Conservation (phyloP, 140 eudicot genomes). For the Senecio squalidus region DNA sequence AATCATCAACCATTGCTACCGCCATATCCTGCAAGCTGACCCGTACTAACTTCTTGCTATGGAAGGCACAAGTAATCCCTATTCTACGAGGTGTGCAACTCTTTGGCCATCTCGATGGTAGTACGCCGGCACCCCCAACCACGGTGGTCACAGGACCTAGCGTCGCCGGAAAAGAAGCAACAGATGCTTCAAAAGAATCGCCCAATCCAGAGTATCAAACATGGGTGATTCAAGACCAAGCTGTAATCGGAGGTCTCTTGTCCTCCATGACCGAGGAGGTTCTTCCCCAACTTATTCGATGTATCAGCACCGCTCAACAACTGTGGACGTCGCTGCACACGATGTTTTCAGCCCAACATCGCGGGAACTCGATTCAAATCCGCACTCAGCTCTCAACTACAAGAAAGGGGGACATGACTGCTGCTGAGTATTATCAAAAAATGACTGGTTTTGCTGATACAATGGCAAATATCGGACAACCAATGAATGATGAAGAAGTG, state of each 20-base stretch:
- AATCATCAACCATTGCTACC: neutral
- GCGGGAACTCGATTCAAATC: neutral
- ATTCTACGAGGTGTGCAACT: neutral
- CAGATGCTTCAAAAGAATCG: neutral
- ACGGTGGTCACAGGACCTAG: conserved; percentile 3
- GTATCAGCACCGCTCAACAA: neutral
- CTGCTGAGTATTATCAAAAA: neutral
- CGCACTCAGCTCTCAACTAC: neutral
- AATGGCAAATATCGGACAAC: neutral
- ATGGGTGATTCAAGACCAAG: neutral
- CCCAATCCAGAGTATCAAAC: neutral
- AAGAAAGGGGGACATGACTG: conserved; percentile 1
- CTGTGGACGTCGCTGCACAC: neutral
- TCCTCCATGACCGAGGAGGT: conserved; percentile 1
- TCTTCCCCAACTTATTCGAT: neutral
- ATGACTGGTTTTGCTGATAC: neutral
- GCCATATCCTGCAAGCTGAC: conserved; percentile 5
- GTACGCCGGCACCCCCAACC: conserved; percentile 8
- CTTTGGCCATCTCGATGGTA: neutral
- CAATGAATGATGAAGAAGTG: conserved; percentile 1
- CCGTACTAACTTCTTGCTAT: conserved; percentile 1
- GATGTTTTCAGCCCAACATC: neutral
- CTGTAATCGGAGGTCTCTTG: neutral
- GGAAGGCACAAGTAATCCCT: conserved; percentile 5
- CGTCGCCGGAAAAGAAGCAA: conserved; percentile 1